phyloP scores from a whole-genome alignment of 305 asterid species.

The Plantago coronopus region DNA sequence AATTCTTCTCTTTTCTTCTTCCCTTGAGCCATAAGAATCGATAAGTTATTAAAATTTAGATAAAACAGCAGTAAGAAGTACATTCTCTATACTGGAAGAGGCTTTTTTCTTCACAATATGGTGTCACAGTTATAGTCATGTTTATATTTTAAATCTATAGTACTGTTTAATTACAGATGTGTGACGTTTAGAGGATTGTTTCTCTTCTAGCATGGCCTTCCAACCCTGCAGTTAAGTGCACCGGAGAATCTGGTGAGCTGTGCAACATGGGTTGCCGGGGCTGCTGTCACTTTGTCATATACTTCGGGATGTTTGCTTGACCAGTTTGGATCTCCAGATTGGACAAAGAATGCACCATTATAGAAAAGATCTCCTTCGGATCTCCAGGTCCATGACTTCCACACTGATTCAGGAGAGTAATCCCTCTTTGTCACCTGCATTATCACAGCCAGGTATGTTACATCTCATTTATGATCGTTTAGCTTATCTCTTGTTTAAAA shows the following conservation, averaged over 20 bases:
- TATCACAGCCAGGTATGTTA: background rate
- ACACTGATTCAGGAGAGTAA: slow-evolving; percentile 27
- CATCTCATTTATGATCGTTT: no score
- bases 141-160: no score
- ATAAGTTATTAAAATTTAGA: background rate
- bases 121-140: background rate
- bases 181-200: background rate
- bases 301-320: slow-evolving; percentile 16
- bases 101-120: background rate
- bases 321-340: slow-evolving; percentile 38
- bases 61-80: background rate
- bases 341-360: slow-evolving; percentile 36
- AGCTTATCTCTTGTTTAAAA: no score
- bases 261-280: slow-evolving; percentile 27
- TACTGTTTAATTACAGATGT: background rate
- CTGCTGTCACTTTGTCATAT: slow-evolving; percentile 26
- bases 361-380: slow-evolving; percentile 34
- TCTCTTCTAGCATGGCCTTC: slow-evolving; percentile 24
- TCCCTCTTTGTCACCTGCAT: slow-evolving; percentile 40
- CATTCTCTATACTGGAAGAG: background rate
- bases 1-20: slow-evolving; percentile 4
- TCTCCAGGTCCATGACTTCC: slow-evolving; percentile 41
- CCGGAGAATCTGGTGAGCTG: slow-evolving; percentile 34
- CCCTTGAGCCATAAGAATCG: background rate
- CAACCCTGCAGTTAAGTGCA: slow-evolving; percentile 26